phyloP scores from a whole-genome alignment of 495 filamentous ascomycete genomes.

The Glarea lozoyensis region DNA sequence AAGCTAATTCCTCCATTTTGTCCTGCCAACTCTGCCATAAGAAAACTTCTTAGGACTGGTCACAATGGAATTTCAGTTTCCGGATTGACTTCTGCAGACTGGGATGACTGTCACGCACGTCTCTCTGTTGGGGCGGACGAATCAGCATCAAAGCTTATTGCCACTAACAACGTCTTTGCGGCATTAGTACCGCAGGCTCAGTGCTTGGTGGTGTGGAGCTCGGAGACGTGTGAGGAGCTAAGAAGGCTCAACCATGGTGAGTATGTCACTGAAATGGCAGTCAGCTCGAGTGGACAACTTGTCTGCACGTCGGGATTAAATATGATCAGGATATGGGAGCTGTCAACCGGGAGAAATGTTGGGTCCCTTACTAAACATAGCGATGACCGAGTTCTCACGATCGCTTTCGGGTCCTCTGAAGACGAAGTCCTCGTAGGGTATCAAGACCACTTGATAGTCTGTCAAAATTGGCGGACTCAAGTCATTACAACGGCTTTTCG shows the following conservation, averaged over 20 bases:
- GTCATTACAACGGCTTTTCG: no score
- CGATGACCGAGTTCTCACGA: no score
- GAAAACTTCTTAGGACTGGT: constrained; percentile 2
- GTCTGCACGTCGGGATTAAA: constrained; percentile 6
- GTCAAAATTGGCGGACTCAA: no score
- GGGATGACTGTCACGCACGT: constrained; percentile 8
- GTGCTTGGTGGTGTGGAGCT: background rate
- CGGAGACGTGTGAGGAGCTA: constrained; percentile 4
- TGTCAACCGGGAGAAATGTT: background rate
- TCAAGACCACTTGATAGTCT: no score
- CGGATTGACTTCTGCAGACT: background rate
- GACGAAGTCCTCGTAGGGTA: no score
- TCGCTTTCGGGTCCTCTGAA: no score
- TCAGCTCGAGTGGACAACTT: background rate
- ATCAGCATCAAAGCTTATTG: background rate
- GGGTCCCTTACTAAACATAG: no score
- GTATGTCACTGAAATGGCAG: background rate
- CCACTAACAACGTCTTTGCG: background rate
- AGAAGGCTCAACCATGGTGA: constrained; percentile 2
- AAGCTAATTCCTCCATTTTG: background rate
- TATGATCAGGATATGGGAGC: constrained; percentile 7
- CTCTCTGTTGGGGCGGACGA: background rate
- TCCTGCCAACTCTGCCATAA: background rate
- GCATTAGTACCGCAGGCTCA: background rate
- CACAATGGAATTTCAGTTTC: constrained; percentile 16